Evolutionary conservation across 148 eudicot genomes (phyloP).

Genomic region (Vaccinium corymbosum): DNA sequence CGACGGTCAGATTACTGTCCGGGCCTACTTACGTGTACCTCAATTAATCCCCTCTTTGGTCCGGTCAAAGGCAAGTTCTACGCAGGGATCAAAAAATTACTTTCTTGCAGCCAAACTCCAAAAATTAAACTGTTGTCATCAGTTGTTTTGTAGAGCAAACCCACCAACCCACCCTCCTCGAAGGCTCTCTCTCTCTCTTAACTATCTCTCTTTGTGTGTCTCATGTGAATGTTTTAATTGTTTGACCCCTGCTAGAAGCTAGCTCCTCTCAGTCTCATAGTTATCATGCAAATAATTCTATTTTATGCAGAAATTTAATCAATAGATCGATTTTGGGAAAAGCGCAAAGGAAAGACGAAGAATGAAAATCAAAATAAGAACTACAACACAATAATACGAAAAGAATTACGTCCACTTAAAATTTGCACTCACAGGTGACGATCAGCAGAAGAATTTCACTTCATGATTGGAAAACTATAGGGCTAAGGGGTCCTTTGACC

Average conservation of each 20-base stretch:
- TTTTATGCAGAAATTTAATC: background rate
- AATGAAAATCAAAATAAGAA: background rate
- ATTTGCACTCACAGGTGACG: background rate
- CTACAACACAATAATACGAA: background rate
- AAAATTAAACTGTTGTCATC: too few species aligned
- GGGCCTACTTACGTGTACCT: too few species aligned
- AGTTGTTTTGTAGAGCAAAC: too few species aligned
- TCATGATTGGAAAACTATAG: too few species aligned
- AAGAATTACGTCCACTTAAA: background rate
- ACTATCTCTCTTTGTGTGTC: slow-evolving; percentile 3
- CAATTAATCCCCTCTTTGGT: too few species aligned
- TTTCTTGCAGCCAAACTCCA: too few species aligned
- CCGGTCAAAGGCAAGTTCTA: too few species aligned
- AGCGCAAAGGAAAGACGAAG: background rate
- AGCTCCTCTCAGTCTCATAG: slow-evolving; percentile 18
- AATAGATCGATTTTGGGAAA: background rate
- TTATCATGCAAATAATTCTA: slow-evolving; percentile 9
- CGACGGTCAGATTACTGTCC: too few species aligned
- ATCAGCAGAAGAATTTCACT: too few species aligned
- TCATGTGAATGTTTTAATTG: slow-evolving; percentile 28
- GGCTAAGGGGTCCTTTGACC: too few species aligned
- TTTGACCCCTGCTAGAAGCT: slow-evolving; percentile 26
- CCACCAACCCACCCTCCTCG: too few species aligned
- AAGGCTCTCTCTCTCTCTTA: slow-evolving; percentile 1
- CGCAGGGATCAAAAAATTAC: too few species aligned